These are phyloP conservation scores for Eragrostis curvula DNA, from an alignment of 176 grass and related monocot genomes.

Conservation along the genomic window DNA sequence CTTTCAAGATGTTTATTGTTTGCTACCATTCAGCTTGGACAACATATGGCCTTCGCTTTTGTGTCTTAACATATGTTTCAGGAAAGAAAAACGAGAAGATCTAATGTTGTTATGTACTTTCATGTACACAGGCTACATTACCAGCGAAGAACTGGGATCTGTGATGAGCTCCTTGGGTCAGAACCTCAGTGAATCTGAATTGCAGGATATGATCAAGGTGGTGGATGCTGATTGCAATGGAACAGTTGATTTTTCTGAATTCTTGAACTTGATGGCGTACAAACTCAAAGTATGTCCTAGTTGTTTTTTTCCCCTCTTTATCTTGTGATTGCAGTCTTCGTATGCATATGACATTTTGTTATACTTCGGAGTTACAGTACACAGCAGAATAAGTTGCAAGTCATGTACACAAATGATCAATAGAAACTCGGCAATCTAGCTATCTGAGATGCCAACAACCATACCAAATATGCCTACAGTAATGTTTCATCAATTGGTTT, in stretches of 20 bases:
- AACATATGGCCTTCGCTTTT: neutral
- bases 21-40: neutral
- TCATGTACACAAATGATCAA: neutral
- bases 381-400: neutral
- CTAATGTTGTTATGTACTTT: neutral
- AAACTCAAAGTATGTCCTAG: constrained; percentile 32
- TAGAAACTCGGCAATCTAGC: neutral
- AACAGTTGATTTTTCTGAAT: constrained; percentile 45
- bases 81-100: neutral
- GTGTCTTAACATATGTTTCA: neutral
- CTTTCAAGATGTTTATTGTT: neutral
- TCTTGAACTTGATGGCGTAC: constrained; percentile 50
- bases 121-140: constrained; percentile 37
- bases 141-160: constrained; percentile 45
- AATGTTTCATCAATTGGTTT: neutral
- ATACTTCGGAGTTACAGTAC: neutral
- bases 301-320: neutral
- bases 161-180: constrained; percentile 49
- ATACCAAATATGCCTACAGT: neutral
- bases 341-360: neutral
- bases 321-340: neutral
- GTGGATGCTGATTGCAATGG: constrained; percentile 49
- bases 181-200: constrained; percentile 38
- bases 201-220: constrained; percentile 41
- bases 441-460: neutral